Conservation (phyloP, 257 asterid genomes). For the Thymus quinquecostatus region DNA sequence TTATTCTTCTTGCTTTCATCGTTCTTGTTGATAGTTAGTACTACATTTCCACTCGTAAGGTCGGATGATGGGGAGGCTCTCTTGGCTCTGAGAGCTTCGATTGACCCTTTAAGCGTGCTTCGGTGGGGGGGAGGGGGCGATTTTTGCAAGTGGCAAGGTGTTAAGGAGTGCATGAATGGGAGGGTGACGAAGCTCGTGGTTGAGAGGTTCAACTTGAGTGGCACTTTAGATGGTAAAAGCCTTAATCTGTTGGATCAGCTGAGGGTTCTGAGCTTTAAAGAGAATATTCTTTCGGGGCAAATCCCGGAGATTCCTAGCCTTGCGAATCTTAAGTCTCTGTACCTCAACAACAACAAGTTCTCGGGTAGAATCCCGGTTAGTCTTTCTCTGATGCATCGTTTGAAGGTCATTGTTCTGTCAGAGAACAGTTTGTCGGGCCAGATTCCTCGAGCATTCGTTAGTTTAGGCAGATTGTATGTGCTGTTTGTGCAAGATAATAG, state of each 20-base stretch:
- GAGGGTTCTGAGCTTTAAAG: conserved; percentile 81
- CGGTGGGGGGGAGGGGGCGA: conserved; percentile 56
- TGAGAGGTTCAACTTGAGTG: conserved; percentile 67
- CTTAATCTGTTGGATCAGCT: conserved; percentile 80
- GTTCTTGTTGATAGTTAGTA: conserved; percentile 29
- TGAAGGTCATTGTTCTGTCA: conserved; percentile 65
- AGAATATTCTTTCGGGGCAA: conserved; percentile 67
- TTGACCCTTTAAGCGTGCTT: conserved; percentile 65
- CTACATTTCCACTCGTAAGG: conserved; percentile 38
- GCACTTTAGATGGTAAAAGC: conserved; percentile 57
- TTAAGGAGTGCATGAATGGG: conserved; percentile 72
- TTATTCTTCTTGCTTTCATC: conserved; percentile 30
- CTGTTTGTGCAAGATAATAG: conserved; percentile 72
- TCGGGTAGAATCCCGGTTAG: conserved; percentile 65
- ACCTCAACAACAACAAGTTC: conserved; percentile 64
- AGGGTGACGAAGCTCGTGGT: conserved; percentile 84
- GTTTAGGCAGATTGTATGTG: conserved; percentile 56
- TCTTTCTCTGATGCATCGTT: conserved; percentile 60
- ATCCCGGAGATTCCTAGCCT: conserved; percentile 73
- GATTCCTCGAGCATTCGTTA: conserved; percentile 54
- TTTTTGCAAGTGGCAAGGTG: conserved; percentile 79
- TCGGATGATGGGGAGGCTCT: conserved; percentile 79
- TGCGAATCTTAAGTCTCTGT: conserved; percentile 72
- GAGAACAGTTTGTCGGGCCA: conserved; percentile 62
- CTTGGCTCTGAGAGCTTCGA: conserved; percentile 50